Conservation (phyloP, 768 basidiomycete species). For the Boletus huronensis region DNA sequence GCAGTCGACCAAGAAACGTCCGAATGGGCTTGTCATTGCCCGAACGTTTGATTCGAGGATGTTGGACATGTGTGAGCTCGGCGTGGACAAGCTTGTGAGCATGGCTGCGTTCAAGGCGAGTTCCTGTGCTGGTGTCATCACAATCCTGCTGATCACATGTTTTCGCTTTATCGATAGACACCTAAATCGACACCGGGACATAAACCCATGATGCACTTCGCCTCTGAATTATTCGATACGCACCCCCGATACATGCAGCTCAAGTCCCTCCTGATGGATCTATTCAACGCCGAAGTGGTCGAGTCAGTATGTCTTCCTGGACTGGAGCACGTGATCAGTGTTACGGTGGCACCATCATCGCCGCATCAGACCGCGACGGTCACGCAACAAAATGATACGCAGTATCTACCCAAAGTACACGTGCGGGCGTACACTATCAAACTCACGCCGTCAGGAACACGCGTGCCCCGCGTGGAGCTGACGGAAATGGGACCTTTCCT, state of each 20-base stretch:
- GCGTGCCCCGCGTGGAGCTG: constrained; percentile 78
- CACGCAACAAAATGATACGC: constrained; percentile 35
- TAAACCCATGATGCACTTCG: constrained; percentile 92
- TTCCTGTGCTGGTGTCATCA: neutral
- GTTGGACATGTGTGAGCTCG: constrained; percentile 94
- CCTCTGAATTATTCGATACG: constrained; percentile 90
- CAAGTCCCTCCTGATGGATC: constrained; percentile 85
- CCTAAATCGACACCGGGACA: constrained; percentile 86
- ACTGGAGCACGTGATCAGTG: constrained; percentile 83
- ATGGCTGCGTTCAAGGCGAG: constrained; percentile 85
- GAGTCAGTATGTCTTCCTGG: constrained; percentile 82
- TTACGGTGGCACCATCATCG: constrained; percentile 68
- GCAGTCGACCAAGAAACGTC: constrained; percentile 91
- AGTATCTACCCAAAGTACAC: constrained; percentile 75
- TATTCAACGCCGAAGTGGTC: constrained; percentile 87
- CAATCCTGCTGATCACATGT: neutral
- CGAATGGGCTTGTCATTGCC: constrained; percentile 79
- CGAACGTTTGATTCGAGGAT: constrained; percentile 83
- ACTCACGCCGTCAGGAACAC: constrained; percentile 71
- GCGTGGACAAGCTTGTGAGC: constrained; percentile 73
- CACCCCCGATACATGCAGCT: constrained; percentile 90
- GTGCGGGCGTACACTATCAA: constrained; percentile 81
- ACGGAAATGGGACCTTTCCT: constrained; percentile 89
- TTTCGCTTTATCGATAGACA: constrained; percentile 39
- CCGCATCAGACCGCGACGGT: neutral